These are phyloP conservation scores for Pseudonectria buxi DNA, from an alignment of 2,329 filamentous ascomycete species.

Conservation along the genomic window DNA sequence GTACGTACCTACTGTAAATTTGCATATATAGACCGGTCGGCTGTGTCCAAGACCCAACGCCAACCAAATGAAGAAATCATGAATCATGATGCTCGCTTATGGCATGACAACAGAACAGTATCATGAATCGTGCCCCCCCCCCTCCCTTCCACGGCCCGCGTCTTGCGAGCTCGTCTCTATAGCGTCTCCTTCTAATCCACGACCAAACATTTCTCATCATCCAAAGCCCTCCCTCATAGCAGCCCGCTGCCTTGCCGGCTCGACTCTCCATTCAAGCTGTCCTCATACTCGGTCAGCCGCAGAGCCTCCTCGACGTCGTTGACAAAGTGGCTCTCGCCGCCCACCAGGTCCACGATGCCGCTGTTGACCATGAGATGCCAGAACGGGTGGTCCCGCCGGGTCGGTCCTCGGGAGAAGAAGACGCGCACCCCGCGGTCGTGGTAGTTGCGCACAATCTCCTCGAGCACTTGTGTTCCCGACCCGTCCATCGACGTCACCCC, in stretches of 20 bases:
- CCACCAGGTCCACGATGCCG: conserved; percentile 79
- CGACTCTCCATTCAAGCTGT: conserved; percentile 30
- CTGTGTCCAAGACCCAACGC: no score
- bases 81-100: no score
- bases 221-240: not conserved
- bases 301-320: conserved; percentile 78
- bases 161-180: no score
- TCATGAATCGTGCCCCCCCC: no score
- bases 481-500: conserved; percentile 95
- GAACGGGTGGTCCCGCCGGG: conserved; percentile 44
- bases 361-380: conserved; percentile 68
- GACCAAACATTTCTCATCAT: not conserved
- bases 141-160: no score
- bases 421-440: conserved; percentile 68
- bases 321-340: conserved; percentile 73
- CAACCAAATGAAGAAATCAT: no score
- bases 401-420: conserved; percentile 60
- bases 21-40: no score
- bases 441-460: conserved; percentile 81
- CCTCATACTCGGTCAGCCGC: conserved; percentile 68
- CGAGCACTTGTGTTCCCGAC: conserved; percentile 83
- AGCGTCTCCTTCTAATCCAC: no score
- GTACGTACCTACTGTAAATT: no score
- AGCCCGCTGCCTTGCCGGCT: conserved; percentile 3
- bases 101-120: no score